phyloP scores from a whole-genome alignment of 306 rosid genomes.

The Styphnolobium japonicum region DNA sequence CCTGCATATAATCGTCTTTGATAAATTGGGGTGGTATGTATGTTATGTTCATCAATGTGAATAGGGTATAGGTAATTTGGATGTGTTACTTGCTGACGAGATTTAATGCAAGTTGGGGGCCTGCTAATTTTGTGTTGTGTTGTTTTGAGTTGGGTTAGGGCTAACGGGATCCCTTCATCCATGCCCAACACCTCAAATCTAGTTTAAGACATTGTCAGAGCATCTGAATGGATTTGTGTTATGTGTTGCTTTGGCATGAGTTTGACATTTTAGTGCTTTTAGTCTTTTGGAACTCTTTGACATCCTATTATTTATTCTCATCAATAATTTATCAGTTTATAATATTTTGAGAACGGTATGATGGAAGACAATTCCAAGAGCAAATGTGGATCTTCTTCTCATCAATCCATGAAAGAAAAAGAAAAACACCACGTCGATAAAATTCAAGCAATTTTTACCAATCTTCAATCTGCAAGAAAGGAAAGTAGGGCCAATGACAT shows the following conservation, averaged over 20 bases:
- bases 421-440: slow-evolving; percentile 80
- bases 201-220: too few species aligned
- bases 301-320: not conserved
- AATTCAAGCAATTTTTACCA: slow-evolving; percentile 69
- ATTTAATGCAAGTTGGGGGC: too few species aligned
- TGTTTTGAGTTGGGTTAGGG: too few species aligned
- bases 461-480: slow-evolving; percentile 82
- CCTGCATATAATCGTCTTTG: too few species aligned
- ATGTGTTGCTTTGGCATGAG: too few species aligned
- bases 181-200: too few species aligned
- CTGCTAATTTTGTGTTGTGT: too few species aligned
- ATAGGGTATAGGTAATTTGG: not conserved
- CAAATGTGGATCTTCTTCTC: slow-evolving; percentile 65
- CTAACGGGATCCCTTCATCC: too few species aligned
- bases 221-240: not conserved
- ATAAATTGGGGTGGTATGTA: not conserved
- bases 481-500: slow-evolving; percentile 69
- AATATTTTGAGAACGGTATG: slow-evolving; percentile 21
- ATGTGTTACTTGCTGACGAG: too few species aligned
- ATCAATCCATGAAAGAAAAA: slow-evolving; percentile 72
- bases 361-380: slow-evolving; percentile 64
- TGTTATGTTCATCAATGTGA: not conserved
- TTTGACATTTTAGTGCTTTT: not conserved
- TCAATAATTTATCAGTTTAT: not conserved
- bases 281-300: not conserved